Evolutionary conservation across 2,329 filamentous ascomycete species (phyloP), one percentile per base, ranked within the genome.

Genomic region (Claviceps africana): DNA sequence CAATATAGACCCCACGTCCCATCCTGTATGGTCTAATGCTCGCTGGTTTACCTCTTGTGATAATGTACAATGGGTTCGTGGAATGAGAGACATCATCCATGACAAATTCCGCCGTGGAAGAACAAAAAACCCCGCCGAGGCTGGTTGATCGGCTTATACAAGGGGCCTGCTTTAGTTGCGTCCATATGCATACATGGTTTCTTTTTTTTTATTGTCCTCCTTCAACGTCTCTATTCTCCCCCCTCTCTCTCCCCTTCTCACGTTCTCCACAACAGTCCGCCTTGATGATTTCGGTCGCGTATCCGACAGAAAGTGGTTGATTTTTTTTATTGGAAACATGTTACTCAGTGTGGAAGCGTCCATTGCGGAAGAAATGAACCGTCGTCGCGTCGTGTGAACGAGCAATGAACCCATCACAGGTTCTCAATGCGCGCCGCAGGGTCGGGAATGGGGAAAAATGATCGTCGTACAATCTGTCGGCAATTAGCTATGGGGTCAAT

Each of bases 11-110:
- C 65, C 60, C 61, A 65, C 64, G 64, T 65, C 65, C 56, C 59
- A 58, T 54, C 64, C 60, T 61, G 57, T 61, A 59, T 66, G 65
- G 69, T 73, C 70, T 73, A 73, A 70, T 71, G 68, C 67, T 69
- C 67, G 67, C 66, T 66, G 64, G 62, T 50, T 50, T 66, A 61
- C 65, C 66, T 60, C 62, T 63, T 67, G 65, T 75, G 74, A 68
- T 74, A 75, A 67, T 74, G 68, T 77, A 76, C 72, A 77, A 62
- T 68, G 52, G 66, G 63, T 65, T 69, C 66, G 70, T 64, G 67
- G 74, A 25, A 74, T 73, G 71, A 75, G 74, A 74, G 72, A 37
- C 7, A 76, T 73, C 67, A 67, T 73, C 54, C 56, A 56, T 57
- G 53, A 55, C 39, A 51, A 51, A 51, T 47, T 33, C 48, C 47